Percentiles rank a stretch among this genome's conserved stretches.
Evolutionary conservation across 352 stramenopile species (phyloP).

Genomic region (Phytophthora hybrid): DNA sequence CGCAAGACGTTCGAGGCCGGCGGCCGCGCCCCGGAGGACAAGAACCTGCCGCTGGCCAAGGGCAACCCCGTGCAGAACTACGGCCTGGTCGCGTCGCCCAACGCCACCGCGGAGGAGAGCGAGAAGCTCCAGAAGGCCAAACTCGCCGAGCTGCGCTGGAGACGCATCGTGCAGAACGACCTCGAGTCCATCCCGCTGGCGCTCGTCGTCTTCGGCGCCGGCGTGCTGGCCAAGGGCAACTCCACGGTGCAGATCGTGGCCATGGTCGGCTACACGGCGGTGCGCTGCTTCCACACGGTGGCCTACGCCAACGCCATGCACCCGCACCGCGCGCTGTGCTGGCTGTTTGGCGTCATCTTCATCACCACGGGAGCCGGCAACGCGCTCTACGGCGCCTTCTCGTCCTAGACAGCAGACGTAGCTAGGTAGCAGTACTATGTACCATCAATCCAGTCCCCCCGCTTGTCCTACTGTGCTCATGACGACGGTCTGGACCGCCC

Average conservation of each 20-base stretch:
- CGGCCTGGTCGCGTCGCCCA: constrained; percentile 37
- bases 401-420: constrained; percentile 20
- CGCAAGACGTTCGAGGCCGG: constrained; percentile 60
- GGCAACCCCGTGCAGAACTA: constrained; percentile 51
- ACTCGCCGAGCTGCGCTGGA: constrained; percentile 51
- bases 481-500: background rate
- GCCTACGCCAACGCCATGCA: constrained; percentile 59
- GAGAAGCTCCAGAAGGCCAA: constrained; percentile 46
- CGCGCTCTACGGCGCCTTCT: constrained; percentile 44
- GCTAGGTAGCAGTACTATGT: constrained; percentile 17
- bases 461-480: constrained; percentile 4
- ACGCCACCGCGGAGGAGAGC: constrained; percentile 33
- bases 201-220: constrained; percentile 54
- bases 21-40: constrained; percentile 60
- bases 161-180: constrained; percentile 68
- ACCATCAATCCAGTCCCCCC: constrained; percentile 13
- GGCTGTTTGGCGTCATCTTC: constrained; percentile 49
- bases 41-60: constrained; percentile 49
- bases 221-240: constrained; percentile 46
- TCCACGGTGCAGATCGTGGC: constrained; percentile 37
- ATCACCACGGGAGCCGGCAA: constrained; percentile 43
- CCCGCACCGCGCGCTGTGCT: constrained; percentile 54
- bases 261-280: constrained; percentile 56
- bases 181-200: constrained; percentile 65
- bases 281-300: constrained; percentile 54